phyloP scores from a whole-genome alignment of 164 flowering plant genomes.

The Chloranthus sessilifolius region DNA sequence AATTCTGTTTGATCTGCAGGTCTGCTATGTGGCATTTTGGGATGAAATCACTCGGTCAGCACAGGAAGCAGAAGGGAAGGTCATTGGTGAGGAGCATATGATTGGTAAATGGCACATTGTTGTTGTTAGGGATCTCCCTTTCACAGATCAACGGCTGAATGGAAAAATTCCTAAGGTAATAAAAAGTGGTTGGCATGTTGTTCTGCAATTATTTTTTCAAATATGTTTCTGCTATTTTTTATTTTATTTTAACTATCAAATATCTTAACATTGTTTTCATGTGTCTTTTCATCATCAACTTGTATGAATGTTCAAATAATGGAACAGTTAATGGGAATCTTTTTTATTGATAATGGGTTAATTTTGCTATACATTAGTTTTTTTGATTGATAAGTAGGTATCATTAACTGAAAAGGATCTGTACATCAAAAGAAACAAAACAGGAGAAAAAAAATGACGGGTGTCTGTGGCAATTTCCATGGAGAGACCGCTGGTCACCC shows the following conservation, averaged over 20 bases:
- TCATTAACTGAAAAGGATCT: too few relatives aligned
- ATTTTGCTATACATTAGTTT: too few relatives aligned
- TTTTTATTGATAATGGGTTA: too few relatives aligned
- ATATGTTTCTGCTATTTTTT: too few relatives aligned
- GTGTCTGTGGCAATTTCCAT: too few relatives aligned
- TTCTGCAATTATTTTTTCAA: not conserved
- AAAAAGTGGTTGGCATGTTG: not conserved
- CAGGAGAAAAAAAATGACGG: too few relatives aligned
- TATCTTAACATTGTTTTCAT: not conserved
- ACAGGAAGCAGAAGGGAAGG: slow-evolving; percentile 60
- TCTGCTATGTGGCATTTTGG: slow-evolving; percentile 98
- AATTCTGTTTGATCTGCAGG: slow-evolving; percentile 37
- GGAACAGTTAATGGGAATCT: too few relatives aligned
- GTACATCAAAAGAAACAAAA: too few relatives aligned
- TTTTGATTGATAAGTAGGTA: too few relatives aligned
- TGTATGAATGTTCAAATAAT: not conserved
- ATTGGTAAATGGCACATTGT: slow-evolving; percentile 92
- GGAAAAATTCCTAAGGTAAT: slow-evolving; percentile 98
- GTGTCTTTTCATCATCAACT: not conserved
- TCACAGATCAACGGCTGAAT: slow-evolving; percentile 85
- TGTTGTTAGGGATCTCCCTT: slow-evolving; percentile 75
- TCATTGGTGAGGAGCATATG: slow-evolving; percentile 51
- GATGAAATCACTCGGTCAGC: slow-evolving; percentile 74
- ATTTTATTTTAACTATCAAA: too few relatives aligned
- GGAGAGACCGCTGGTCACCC: too few relatives aligned